phyloP scores from a whole-genome alignment of 768 basidiomycete species.

The Pleurotus pulmonarius region DNA sequence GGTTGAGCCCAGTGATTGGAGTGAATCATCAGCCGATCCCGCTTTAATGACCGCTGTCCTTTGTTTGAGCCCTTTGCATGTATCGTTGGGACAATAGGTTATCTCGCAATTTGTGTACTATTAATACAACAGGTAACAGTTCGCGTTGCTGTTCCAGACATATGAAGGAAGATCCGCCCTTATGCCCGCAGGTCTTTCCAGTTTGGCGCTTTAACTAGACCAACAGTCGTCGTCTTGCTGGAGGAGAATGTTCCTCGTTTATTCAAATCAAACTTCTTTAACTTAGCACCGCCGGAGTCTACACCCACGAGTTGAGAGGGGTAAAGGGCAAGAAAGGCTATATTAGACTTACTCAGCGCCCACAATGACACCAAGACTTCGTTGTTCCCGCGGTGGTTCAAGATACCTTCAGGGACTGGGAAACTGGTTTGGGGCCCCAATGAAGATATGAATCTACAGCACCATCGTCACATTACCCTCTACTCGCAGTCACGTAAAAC shows the following conservation, averaged over 20 bases:
- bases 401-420: slow-evolving; percentile 32
- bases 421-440: slow-evolving; percentile 48
- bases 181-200: slow-evolving; percentile 22
- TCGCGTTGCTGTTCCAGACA: too few relatives aligned
- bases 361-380: slow-evolving; percentile 31
- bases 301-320: not conserved
- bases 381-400: slow-evolving; percentile 31
- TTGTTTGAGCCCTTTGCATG: too few relatives aligned
- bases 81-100: too few relatives aligned
- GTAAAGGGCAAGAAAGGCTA: not conserved
- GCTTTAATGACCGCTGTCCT: too few relatives aligned
- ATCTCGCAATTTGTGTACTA: too few relatives aligned
- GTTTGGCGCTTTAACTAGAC: slow-evolving; percentile 26
- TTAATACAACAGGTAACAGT: too few relatives aligned
- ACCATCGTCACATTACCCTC: not conserved
- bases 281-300: slow-evolving; percentile 24
- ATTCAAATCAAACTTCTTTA: slow-evolving; percentile 25
- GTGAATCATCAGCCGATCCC: not conserved
- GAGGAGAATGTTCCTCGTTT: slow-evolving; percentile 23
- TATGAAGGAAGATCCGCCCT: too few relatives aligned
- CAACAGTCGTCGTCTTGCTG: slow-evolving; percentile 23
- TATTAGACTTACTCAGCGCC: slow-evolving; percentile 25
- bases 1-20: slow-evolving; percentile 2
- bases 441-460: slow-evolving; percentile 26
- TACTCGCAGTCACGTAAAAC: slow-evolving; percentile 18